Evolutionary conservation across 2,329 filamentous ascomycete species (phyloP).

Genomic region (Mollisia scopiformis): DNA sequence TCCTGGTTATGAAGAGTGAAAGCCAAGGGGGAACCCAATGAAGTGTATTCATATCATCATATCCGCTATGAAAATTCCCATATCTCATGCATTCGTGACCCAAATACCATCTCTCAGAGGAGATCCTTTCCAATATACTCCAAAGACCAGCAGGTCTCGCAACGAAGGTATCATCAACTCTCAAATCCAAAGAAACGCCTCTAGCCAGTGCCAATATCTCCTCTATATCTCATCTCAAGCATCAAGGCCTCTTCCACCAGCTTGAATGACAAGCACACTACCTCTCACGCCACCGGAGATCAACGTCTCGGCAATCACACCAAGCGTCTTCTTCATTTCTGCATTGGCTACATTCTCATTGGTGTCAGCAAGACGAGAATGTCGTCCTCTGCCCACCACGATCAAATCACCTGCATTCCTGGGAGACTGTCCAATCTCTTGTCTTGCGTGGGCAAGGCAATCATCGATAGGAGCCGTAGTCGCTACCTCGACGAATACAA

Average conservation of each 20-base stretch:
- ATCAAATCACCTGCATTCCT: conserved; percentile 74
- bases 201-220: not conserved
- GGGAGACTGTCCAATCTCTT: conserved; percentile 61
- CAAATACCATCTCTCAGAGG: not conserved
- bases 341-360: conserved; percentile 32
- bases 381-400: conserved; percentile 57
- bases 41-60: no score
- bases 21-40: no score
- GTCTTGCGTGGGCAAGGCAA: conserved; percentile 53
- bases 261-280: conserved; percentile 73
- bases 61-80: no score
- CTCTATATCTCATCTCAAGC: not conserved
- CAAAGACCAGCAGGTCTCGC: not conserved
- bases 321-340: conserved; percentile 57
- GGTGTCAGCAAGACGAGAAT: conserved; percentile 24
- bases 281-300: conserved; percentile 61
- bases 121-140: not conserved
- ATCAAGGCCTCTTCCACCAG: conserved; percentile 37
- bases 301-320: conserved; percentile 62
- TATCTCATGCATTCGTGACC: no score
- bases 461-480: conserved; percentile 43
- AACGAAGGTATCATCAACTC: not conserved
- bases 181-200: not conserved
- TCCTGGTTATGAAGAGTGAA: no score
- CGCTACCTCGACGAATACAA: conserved; percentile 58